Evolutionary conservation across 805 yeast species (phyloP).

Genomic region (Yamadazyma akitaensis): DNA sequence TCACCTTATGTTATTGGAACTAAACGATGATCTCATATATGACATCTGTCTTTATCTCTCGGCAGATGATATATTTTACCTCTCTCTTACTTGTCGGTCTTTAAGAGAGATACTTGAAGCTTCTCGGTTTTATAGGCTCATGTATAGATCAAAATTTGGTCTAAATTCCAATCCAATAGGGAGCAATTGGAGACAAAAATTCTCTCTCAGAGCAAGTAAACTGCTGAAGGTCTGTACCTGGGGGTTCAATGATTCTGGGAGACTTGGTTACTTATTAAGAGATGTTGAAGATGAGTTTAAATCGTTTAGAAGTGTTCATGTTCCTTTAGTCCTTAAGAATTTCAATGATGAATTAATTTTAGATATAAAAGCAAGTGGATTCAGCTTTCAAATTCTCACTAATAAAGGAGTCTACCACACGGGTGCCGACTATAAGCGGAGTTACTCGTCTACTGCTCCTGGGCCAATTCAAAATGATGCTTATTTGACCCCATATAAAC

Average conservation of each 20-base stretch:
- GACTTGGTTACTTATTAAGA: conserved; percentile 43
- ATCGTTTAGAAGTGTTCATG: conserved; percentile 25
- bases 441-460: conserved; percentile 20
- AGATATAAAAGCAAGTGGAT: conserved; percentile 64
- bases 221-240: conserved; percentile 46
- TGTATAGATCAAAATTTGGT: conserved; percentile 46
- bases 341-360: conserved; percentile 34
- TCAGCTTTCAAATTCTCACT: conserved; percentile 56
- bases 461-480: conserved; percentile 21
- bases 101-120: conserved; percentile 28
- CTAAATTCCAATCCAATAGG: conserved; percentile 36
- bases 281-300: conserved; percentile 23
- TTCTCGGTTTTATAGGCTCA: conserved; percentile 13
- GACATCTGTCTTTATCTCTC: conserved; percentile 19
- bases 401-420: conserved; percentile 55
- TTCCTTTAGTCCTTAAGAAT: conserved; percentile 36
- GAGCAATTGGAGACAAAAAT: conserved; percentile 51
- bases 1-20: conserved; percentile 1
- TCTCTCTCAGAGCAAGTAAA: conserved; percentile 30
- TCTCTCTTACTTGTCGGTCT: conserved; percentile 38
- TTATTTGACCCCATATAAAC: not conserved
- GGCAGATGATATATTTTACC: conserved; percentile 37
- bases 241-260: conserved; percentile 44
- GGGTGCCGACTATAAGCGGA: conserved; percentile 35
- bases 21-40: conserved; percentile 5